Base-by-base conservation (phyloP, 2,329 filamentous ascomycete genomes). In the Ceratocystiopsis sp. region DNA sequence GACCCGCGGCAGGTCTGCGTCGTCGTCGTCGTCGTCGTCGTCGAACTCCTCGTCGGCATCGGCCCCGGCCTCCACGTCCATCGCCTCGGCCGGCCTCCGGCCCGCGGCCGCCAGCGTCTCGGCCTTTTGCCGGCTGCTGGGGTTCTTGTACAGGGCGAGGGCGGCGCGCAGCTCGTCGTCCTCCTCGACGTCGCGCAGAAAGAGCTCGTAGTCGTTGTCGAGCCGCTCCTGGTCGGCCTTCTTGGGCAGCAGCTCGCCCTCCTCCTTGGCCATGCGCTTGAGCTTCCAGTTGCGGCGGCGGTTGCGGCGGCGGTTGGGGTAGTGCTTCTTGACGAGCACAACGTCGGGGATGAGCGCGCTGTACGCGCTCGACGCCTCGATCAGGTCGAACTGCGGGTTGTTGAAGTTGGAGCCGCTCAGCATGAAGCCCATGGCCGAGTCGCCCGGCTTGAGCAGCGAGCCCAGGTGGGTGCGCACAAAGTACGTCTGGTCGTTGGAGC, bases 301-400 rank as follows among this genome's bases (percentile, higher is more conserved):
- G 58, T 76, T 73, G 74, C 89, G 93, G 68, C 82, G 79, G 53
- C 84, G 77, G 45, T 64, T 63, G 47, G 81, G 77, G 64, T 93
- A 98, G 70, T 84, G 79, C 63, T 98, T 98, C 85, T 93, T 96
- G 59, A 98, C 85, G 4, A 98, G 71, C 8, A 98, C 65, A 0
- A 96, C 91, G 55, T 98, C 91, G 0, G 91, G 91, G 44, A 98
- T 83, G 4, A 71, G 77, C 3, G 78, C 80, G 3, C 75, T 67
- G 62, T 93, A 89, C 41, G 79, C 76, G 59, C 76, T 76, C 42
- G 79, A 85, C 41, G 72, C 63, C 60, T 95, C 86, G 33, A 95
- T 71, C 43, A 79, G 82, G 52, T 94, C 86, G 52, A 81, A 86
- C 52, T 93, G 73, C 11, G 72, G 67, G 57, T 86, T 91, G 70